These are phyloP conservation scores for Ogataea corticis DNA, from an alignment of 805 yeast species.

Conservation along the genomic window DNA sequence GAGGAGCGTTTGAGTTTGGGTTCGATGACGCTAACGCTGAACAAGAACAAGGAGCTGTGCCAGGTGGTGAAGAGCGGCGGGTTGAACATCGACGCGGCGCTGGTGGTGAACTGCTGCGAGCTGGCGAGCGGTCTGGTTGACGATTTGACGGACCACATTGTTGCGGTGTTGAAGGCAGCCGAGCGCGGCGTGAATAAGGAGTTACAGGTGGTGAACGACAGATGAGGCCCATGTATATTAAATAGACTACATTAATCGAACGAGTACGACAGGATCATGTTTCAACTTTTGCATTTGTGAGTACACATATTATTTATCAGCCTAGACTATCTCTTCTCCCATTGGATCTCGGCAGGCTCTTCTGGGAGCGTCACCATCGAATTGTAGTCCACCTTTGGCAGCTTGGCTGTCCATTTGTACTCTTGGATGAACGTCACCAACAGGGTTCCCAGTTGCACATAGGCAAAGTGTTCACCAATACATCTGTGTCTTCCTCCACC, in stretches of 20 bases:
- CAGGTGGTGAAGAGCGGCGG: conserved; percentile 93
- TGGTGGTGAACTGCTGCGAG: conserved; percentile 66
- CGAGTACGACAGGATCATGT: no score
- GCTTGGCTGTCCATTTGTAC: conserved; percentile 69
- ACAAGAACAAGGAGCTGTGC: conserved; percentile 87
- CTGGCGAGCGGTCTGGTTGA: conserved; percentile 67
- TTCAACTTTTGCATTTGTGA: no score
- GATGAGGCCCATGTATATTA: conserved; percentile 9
- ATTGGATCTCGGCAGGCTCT: conserved; percentile 68
- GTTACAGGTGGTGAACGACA: conserved; percentile 34
- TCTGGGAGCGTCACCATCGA: conserved; percentile 92
- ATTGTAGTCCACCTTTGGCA: conserved; percentile 75
- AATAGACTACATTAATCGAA: no score
- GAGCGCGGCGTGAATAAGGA: conserved; percentile 34
- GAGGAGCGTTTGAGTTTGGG: conserved; percentile 83
- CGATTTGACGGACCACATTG: conserved; percentile 62
- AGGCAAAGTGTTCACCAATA: conserved; percentile 98
- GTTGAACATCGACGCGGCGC: conserved; percentile 70
- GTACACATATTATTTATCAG: not conserved
- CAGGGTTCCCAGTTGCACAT: conserved; percentile 85
- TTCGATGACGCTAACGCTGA: conserved; percentile 78
- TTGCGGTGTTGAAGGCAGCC: conserved; percentile 54
- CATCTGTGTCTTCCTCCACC: conserved; percentile 99
- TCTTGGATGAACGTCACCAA: conserved; percentile 73
- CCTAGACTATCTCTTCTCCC: conserved; percentile 60